These are phyloP conservation scores for Cladosporium colombiae DNA, from an alignment of 2,329 filamentous ascomycete species.

Conservation along the genomic window DNA sequence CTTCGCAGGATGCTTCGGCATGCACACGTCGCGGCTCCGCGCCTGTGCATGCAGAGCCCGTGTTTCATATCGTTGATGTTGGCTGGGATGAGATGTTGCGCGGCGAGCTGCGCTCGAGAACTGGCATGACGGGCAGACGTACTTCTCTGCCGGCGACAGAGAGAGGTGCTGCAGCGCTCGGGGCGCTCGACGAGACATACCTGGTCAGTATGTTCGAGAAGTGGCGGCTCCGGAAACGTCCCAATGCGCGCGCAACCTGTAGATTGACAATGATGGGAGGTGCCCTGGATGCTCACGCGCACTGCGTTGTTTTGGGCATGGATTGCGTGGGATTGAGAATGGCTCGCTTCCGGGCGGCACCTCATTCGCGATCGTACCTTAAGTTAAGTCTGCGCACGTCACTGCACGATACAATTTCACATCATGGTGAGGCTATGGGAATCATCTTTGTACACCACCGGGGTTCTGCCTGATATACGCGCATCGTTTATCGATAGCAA, in stretches of 20 bases:
- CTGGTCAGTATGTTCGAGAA: not conserved
- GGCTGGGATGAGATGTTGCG: not conserved
- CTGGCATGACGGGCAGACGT: conserved; percentile 30
- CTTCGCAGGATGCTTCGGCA: not conserved
- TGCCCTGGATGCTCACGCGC: not conserved
- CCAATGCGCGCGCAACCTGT: not conserved
- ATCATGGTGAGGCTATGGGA: no score
- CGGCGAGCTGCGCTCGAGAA: conserved; percentile 17
- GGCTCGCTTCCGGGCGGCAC: no score
- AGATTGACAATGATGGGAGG: not conserved
- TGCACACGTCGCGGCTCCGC: not conserved
- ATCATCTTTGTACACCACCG: not conserved
- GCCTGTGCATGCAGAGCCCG: conserved; percentile 12
- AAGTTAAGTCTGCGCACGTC: not conserved
- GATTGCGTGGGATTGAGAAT: not conserved
- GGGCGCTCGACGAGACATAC: conserved; percentile 17
- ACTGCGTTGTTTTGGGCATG: not conserved
- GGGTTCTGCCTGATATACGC: no score
- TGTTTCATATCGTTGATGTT: conserved; percentile 4
- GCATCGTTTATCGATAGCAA: not conserved
- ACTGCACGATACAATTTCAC: no score
- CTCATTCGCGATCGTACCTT: no score
- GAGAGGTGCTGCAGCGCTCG: conserved; percentile 9
- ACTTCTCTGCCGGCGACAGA: conserved; percentile 14
- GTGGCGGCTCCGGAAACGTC: not conserved